Percentiles rank a stretch among this genome's conserved stretches.
Evolutionary conservation across 192 early-diverging fungal species (phyloP).

Genomic region (Funneliformis geosporum): DNA sequence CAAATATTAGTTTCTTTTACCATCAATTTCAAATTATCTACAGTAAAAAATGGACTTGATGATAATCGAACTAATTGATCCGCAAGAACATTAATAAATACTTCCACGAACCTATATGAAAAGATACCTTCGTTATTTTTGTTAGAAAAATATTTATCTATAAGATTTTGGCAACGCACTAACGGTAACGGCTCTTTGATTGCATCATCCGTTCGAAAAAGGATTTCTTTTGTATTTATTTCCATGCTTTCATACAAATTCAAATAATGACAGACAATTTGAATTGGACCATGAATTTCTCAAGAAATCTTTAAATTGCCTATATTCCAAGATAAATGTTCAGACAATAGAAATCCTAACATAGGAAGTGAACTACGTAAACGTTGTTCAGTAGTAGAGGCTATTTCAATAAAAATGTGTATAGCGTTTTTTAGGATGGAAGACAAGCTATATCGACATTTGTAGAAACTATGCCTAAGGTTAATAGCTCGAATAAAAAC

Average conservation of each 20-base stretch:
- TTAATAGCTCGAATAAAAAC: slow-evolving; percentile 33
- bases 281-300: slow-evolving; percentile 22
- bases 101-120: not conserved
- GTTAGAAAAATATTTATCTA: not conserved
- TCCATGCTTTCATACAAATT: not conserved
- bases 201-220: not conserved
- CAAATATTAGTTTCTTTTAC: not conserved
- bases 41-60: slow-evolving; percentile 5
- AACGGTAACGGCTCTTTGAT: not conserved
- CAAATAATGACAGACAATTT: slow-evolving; percentile 11
- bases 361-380: slow-evolving; percentile 22
- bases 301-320: slow-evolving; percentile 13
- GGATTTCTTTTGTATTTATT: not conserved
- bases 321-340: slow-evolving; percentile 30
- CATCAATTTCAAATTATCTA: not conserved
- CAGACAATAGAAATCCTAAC: not conserved
- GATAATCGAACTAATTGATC: slow-evolving; percentile 1
- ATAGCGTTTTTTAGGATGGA: not conserved
- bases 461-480: slow-evolving; percentile 4
- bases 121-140: not conserved
- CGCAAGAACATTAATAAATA: not conserved
- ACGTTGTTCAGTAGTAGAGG: slow-evolving; percentile 28
- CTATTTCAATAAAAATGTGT: slow-evolving; percentile 30
- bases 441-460: slow-evolving; percentile 5
- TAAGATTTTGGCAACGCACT: not conserved